A percentile compares a stretch with the other conserved stretches of the same genome.
phyloP scores from a whole-genome alignment of 129 eudicot genomes.

The Flaveria robusta region DNA sequence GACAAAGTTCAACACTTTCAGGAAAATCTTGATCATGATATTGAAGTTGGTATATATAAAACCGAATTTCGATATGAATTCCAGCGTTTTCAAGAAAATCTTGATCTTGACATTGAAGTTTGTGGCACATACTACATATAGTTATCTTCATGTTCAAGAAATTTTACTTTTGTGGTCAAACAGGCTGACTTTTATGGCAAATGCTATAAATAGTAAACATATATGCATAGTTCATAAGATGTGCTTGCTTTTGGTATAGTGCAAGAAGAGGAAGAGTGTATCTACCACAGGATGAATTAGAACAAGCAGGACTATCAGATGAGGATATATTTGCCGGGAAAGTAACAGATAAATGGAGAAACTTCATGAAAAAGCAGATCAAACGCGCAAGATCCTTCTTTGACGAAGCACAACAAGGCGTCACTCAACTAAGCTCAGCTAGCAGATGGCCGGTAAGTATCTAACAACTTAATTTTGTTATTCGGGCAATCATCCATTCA shows the following conservation, averaged over 20 bases:
- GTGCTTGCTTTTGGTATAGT: slow-evolving; percentile 38
- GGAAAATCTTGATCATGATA: background rate
- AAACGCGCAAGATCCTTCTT: slow-evolving; percentile 89
- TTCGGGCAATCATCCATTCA: background rate
- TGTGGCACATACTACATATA: background rate
- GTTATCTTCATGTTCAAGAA: background rate
- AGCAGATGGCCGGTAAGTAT: slow-evolving; percentile 98
- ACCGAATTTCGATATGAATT: background rate
- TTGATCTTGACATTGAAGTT: background rate
- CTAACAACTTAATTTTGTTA: background rate
- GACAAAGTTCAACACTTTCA: background rate
- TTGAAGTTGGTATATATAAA: background rate
- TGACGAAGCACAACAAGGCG: slow-evolving; percentile 91
- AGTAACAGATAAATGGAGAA: slow-evolving; percentile 95
- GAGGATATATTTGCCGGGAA: slow-evolving; percentile 95
- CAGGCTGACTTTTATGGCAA: background rate
- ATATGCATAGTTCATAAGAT: background rate
- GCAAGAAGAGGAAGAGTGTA: slow-evolving; percentile 95
- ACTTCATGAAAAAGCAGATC: slow-evolving; percentile 92
- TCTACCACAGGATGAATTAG: slow-evolving; percentile 94
- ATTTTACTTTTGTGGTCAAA: slow-evolving; percentile 3
- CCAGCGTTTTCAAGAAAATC: background rate
- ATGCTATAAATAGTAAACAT: background rate
- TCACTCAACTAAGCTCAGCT: slow-evolving; percentile 82
- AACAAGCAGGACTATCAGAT: slow-evolving; percentile 89